Base-by-base conservation (phyloP, 1,284 basidiomycete species). In the Ustilago nuda region DNA sequence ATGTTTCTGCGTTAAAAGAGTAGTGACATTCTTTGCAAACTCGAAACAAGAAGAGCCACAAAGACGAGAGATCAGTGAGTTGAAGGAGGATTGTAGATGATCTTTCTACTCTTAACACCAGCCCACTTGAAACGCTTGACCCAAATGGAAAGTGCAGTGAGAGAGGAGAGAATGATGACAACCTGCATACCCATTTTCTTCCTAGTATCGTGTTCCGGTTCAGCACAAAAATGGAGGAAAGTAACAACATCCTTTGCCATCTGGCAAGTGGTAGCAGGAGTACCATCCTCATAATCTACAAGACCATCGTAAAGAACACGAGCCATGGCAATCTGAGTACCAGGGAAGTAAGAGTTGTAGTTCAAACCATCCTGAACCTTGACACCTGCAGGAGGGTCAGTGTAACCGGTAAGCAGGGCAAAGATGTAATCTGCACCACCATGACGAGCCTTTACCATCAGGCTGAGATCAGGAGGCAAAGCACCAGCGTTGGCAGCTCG, bases 161-260 rank as follows among this genome's bases (percentile, higher is more conserved):
- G 52, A 15, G 64, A 66, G 32, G 76, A 77, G 17, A 83, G 68
- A 23, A 85, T 72, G 46, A 81, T 80, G 9, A 84, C 52, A 41
- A 79, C 81, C 85, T 83, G 85, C 86, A 98, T 88, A 80, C 96
- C 95, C 86, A 92, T 92, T 90, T 94, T 94, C 90, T 99, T 99
- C 86, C 97, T 91, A 86, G 95, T 92, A 86, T 99, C 97, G 86
- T 96, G 94, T 87, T 99, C 97, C 33, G 97, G 97, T 87, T 99
- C 97, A 67, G 96, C 83, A 23, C 82, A 74, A 82, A 86, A 87
- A 73, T 80, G 78, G 69, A 99, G 88, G 92, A 99, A 99, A 3
- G 93, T 94, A 46, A 91, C 91, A 57, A 99, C 95, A 84, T 99
- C 97, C 90, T 99, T 99, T 80, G 97, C 95, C 95, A 99, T 96